Evolutionary conservation across 805 yeast genomes (phyloP).

Genomic region (Hanseniaspora thailandica): DNA sequence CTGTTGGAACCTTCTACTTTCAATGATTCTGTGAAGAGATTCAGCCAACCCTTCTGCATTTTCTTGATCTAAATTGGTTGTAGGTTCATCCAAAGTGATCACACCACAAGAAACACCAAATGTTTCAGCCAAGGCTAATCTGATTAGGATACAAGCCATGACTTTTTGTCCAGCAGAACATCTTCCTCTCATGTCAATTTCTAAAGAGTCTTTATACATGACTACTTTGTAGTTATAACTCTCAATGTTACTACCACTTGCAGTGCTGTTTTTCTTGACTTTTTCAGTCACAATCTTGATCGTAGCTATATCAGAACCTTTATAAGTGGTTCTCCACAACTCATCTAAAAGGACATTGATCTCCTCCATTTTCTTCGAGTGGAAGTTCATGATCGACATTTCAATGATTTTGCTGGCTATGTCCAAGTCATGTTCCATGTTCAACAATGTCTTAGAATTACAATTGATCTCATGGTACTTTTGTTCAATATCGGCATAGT

Average conservation of each 20-base stretch:
- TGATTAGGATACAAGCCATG: constrained; percentile 76
- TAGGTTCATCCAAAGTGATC: constrained; percentile 94
- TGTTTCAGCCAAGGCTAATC: constrained; percentile 88
- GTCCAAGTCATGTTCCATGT: constrained; percentile 42
- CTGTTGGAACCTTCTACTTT: constrained; percentile 58
- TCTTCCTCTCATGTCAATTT: constrained; percentile 93
- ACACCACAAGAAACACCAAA: constrained; percentile 92
- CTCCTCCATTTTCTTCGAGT: constrained; percentile 81
- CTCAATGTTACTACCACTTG: constrained; percentile 30
- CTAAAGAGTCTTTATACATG: constrained; percentile 84
- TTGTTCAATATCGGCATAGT: constrained; percentile 55
- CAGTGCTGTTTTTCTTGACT: constrained; percentile 26
- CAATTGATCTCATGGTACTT: constrained; percentile 26
- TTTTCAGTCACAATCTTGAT: constrained; percentile 77
- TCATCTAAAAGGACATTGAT: constrained; percentile 81
- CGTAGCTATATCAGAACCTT: constrained; percentile 90
- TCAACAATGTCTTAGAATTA: constrained; percentile 5
- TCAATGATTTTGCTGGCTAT: constrained; percentile 80
- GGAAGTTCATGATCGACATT: constrained; percentile 85
- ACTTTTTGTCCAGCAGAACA: constrained; percentile 98
- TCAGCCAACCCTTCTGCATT: constrained; percentile 80
- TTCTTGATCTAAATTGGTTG: constrained; percentile 84
- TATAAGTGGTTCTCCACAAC: constrained; percentile 85
- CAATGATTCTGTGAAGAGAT: constrained; percentile 64
- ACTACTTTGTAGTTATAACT: constrained; percentile 88